Conservation (phyloP, 2,329 filamentous ascomycete species). For the Fusarium sororula region DNA sequence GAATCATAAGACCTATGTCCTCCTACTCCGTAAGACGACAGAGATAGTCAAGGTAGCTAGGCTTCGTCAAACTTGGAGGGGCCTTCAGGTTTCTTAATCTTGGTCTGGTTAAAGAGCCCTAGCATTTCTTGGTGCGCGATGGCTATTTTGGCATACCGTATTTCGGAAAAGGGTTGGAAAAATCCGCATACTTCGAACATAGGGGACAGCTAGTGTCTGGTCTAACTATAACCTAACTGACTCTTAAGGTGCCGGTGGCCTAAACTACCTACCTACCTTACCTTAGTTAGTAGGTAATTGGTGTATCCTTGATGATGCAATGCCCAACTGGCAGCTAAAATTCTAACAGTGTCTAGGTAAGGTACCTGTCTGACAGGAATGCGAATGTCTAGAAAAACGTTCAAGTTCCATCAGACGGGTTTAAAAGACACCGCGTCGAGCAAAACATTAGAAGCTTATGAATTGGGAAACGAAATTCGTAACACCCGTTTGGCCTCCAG, state of each 20-base stretch:
- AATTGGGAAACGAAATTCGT: background rate
- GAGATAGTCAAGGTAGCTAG: background rate
- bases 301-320: slow-evolving; percentile 1
- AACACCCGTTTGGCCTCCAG: background rate
- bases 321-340: background rate
- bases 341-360: background rate
- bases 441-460: background rate
- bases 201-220: background rate
- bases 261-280: background rate
- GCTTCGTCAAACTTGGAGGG: background rate
- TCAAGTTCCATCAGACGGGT: background rate
- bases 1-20: background rate
- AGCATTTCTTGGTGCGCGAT: background rate
- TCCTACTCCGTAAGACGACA: background rate
- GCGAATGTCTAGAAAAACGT: background rate
- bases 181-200: background rate
- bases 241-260: background rate
- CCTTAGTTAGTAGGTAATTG: background rate
- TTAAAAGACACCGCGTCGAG: background rate
- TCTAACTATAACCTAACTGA: background rate
- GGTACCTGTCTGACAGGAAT: background rate
- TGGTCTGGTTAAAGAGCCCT: background rate
- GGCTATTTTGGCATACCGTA: background rate
- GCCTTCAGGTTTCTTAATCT: background rate
- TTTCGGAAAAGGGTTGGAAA: background rate